Percentiles rank a stretch among this genome's conserved stretches.
Conservation (phyloP, 2,329 filamentous ascomycete species). For the Talaromyces rugulosus region DNA sequence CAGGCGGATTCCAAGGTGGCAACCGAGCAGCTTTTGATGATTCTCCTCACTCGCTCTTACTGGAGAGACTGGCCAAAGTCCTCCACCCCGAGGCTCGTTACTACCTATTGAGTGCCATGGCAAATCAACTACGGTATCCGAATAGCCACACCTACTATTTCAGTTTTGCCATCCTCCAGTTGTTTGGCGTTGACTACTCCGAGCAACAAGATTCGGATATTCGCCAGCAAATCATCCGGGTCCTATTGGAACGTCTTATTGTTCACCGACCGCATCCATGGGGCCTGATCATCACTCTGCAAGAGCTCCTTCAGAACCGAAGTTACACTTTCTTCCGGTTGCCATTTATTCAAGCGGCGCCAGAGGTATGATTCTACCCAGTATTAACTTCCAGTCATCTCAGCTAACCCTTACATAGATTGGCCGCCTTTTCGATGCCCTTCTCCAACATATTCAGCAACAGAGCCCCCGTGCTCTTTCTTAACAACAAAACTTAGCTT, state of each 20-base stretch:
- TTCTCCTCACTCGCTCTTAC: slow-evolving; percentile 64
- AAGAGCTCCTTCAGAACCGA: slow-evolving; percentile 88
- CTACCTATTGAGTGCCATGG: slow-evolving; percentile 75
- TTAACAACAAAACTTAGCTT: slow-evolving; percentile 5
- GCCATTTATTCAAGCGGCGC: slow-evolving; percentile 83
- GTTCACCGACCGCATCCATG: slow-evolving; percentile 92
- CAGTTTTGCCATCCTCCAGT: slow-evolving; percentile 74
- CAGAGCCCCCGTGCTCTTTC: slow-evolving; percentile 43
- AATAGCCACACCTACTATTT: slow-evolving; percentile 92
- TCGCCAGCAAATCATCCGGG: slow-evolving; percentile 83
- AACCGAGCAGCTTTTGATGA: slow-evolving; percentile 58
- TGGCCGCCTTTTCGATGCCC: slow-evolving; percentile 42
- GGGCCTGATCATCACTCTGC: slow-evolving; percentile 82
- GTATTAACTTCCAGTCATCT: slow-evolving; percentile 3
- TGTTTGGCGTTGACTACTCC: slow-evolving; percentile 72
- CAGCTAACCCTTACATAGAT: slow-evolving; percentile 26
- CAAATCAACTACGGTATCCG: slow-evolving; percentile 87
- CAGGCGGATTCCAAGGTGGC: slow-evolving; percentile 55
- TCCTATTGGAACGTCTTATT: slow-evolving; percentile 81
- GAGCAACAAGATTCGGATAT: slow-evolving; percentile 72
- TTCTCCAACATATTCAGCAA: slow-evolving; percentile 44
- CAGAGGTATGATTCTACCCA: slow-evolving; percentile 60
- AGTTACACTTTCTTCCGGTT: slow-evolving; percentile 90
- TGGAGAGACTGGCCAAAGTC: slow-evolving; percentile 73
- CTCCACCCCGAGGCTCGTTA: slow-evolving; percentile 75